A percentile compares a stretch with the other conserved stretches of the same genome.
Evolutionary conservation across 306 rosid species (phyloP).

Genomic region (Cucurbita moschata): DNA sequence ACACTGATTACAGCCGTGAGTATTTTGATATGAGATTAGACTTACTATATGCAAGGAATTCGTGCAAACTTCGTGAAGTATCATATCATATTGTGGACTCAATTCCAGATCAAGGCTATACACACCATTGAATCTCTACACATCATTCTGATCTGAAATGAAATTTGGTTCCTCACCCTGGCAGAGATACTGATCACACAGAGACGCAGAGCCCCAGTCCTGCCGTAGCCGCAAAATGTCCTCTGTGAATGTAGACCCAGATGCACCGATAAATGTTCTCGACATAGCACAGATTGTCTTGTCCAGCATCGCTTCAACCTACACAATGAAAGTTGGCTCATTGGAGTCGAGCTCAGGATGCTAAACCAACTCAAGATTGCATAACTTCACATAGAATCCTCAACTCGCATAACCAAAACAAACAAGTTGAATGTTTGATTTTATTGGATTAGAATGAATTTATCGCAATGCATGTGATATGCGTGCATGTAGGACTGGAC

Average conservation of each 20-base stretch:
- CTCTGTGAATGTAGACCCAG: constrained; percentile 94
- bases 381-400: too few species aligned
- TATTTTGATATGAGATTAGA: not conserved
- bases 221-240: constrained; percentile 81
- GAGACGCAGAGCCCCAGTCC: constrained; percentile 79
- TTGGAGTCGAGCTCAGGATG: not conserved
- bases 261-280: constrained; percentile 74
- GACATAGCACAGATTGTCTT: constrained; percentile 96
- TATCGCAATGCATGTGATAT: too few species aligned
- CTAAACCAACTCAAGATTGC: not conserved
- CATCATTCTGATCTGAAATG: constrained; percentile 64
- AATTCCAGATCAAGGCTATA: not conserved
- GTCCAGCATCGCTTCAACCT: constrained; percentile 99
- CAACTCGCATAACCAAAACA: too few species aligned
- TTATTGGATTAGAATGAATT: too few species aligned
- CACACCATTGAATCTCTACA: not conserved
- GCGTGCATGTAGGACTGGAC: too few species aligned
- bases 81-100: not conserved
- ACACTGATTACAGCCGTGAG: constrained; percentile 2
- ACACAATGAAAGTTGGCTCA: not conserved
- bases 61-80: not conserved
- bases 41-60: not conserved
- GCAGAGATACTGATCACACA: constrained; percentile 90
- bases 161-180: constrained; percentile 79
- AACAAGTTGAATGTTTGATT: too few species aligned